phyloP scores from a whole-genome alignment of 345 rosid genomes.

The Luvunga scandens region DNA sequence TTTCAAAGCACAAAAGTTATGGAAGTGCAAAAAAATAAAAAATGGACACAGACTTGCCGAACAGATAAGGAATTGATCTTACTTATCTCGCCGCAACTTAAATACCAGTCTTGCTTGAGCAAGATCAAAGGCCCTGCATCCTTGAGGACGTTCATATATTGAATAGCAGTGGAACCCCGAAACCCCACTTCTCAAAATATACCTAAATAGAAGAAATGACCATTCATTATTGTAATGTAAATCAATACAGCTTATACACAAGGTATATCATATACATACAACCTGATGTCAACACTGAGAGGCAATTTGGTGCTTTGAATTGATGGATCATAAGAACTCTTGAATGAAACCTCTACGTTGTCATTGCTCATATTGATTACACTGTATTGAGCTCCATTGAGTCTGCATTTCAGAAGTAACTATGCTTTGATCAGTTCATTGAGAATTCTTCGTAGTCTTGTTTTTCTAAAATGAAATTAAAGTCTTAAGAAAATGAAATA shows the following conservation, averaged over 20 bases:
- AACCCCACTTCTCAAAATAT: conserved; percentile 33
- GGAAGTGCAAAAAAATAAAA: neutral
- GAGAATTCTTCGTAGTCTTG: neutral
- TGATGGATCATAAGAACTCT: conserved; percentile 25
- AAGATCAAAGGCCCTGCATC: conserved; percentile 30
- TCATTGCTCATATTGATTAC: conserved; percentile 21
- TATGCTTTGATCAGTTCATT: neutral
- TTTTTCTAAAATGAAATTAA: neutral
- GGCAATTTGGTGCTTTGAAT: conserved; percentile 21
- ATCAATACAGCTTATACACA: neutral
- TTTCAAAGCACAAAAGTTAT: neutral
- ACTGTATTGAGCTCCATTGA: conserved; percentile 28
- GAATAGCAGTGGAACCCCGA: conserved; percentile 41
- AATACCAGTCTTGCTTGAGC: conserved; percentile 39
- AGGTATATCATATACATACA: no score
- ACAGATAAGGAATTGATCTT: neutral
- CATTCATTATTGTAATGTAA: neutral
- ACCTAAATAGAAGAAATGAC: conserved; percentile 17
- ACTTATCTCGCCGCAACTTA: conserved; percentile 32
- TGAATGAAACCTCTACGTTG: conserved; percentile 38
- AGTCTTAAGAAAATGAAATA: neutral
- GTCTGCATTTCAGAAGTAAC: conserved; percentile 13
- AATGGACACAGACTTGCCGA: neutral
- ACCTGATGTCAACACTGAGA: conserved; percentile 37
- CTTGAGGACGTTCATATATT: conserved; percentile 29